Base-by-base conservation (phyloP, 495 filamentous ascomycete species). In the Recurvomyces mirabilis region DNA sequence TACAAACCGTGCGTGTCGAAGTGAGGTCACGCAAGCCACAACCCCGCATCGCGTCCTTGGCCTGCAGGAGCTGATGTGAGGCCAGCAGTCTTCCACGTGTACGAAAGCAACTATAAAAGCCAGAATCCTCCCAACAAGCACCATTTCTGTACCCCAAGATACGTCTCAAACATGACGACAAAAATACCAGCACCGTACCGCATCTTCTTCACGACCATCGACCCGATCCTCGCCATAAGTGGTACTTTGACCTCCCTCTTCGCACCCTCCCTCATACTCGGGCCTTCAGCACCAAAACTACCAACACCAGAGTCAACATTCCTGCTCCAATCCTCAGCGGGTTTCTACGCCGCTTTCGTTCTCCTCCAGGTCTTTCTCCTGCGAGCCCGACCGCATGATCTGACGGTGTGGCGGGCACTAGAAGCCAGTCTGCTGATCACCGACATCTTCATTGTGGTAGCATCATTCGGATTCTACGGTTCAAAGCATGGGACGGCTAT, bases 401-500 rank as follows among this genome's bases (percentile, higher is more conserved):
- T 43, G 4, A 24, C 18, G 5, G 25, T 43, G 12, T 43, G 40
- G 40, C 40, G 40, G 13, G 13, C 19, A 7, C 25, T 43, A 19
- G 25, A 43, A 14, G 13, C 23, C 21, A 43, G 40, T 18, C 3
- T 43, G 2, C 23, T 43, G 25, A 31, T 43, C 15, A 20, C 17
- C 3, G 40, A 43, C 14, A 3, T 43, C 12, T n/a, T 14, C 3
- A 32, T 43, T 24, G 3, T 2, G 40, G 15, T 14, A 28, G n/a
- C 9, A 31, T 32, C 10, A 28, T 17, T 12, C 17, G 9, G 23
- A 15, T 28, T 6, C 24, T 43, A 32, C 10, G 10, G 21, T 14
- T n/a, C 40, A 43, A 21, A n/a, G n/a, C n/a, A n/a, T n/a, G n/a
- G 40, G 40, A 11, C 24, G 40, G 28, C 24, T 43, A 7, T 15